Evolutionary conservation across 495 filamentous ascomycete genomes (phyloP), one percentile per base, ranked within the genome.

Genomic region (Lasiosphaeria miniovina): DNA sequence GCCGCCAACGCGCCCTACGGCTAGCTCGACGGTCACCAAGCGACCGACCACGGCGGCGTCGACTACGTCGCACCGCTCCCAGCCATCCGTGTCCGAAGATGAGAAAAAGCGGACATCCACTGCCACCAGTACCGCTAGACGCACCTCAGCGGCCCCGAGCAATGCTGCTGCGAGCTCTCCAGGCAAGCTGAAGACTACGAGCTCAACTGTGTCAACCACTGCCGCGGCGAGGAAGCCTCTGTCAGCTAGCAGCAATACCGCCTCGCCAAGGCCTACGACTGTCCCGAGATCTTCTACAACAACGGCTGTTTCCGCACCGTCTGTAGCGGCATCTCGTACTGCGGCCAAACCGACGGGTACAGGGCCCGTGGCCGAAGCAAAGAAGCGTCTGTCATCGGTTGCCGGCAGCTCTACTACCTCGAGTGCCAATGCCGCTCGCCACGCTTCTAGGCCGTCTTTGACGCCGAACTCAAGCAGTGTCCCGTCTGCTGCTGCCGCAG

Each of bases 371-470:
- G 62, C 73, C 32, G 80, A 82, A 17, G 70, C 76, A 6, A 82
- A 76, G 68, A 83, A 82, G 67, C 73, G 80, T 11, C 62, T 82
- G 34, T 82, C 81, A 31, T 68, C 68, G 2, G 68, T 67, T 35
- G 60, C 64, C 31, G 59, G 69, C 55, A 68, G 62, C 56, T 60
- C 77, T 32, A 59, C 59, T 31, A 53, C 60, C 9, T 55, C 61
- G 12, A 48, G 46, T 17, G 60, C 62, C 33, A 62, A 62, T 8
- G 51, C 68, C 1, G 34, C 70, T 6, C 65, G 73, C 24, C 75
- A 77, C 53, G 61, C 65, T 14, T 5, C 75, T 17, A 74, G 76
- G n/a, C 62, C 75, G 12, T 80, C 80, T 34, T 41, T 72, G 49
- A 65, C 71, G n/a, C 61, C 71, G 6, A 56, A 51, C 43, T 50